Conservation (phyloP, 805 yeast species). For the Trichomonascus vanleenenianus region DNA sequence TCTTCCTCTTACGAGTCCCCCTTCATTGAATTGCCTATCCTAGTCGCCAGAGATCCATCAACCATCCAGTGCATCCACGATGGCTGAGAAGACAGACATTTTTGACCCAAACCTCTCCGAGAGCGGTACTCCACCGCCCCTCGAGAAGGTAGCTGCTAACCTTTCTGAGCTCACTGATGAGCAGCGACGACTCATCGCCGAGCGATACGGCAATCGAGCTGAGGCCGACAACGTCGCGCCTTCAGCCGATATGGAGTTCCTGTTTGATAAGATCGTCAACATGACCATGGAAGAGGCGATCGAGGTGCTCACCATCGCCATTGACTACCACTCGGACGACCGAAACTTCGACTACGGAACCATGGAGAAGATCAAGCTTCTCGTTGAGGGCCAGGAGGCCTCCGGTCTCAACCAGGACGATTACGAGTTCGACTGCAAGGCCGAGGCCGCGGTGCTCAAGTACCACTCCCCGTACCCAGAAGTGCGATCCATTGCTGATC, state of each 20-base stretch:
- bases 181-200: neutral
- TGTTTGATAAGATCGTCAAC: constrained; percentile 14
- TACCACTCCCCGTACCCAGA: constrained; percentile 49
- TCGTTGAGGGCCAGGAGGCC: constrained; percentile 12
- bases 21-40: no score
- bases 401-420: constrained; percentile 10
- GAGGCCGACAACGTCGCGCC: constrained; percentile 13
- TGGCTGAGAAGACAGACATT: no score
- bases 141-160: neutral
- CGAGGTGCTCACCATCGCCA: constrained; percentile 34
- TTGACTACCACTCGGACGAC: constrained; percentile 40
- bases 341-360: constrained; percentile 38
- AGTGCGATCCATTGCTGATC: constrained; percentile 46
- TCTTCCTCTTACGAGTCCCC: no score
- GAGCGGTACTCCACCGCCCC: no score
- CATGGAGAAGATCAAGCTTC: constrained; percentile 27
- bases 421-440: constrained; percentile 25
- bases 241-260: constrained; percentile 14
- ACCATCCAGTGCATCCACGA: no score
- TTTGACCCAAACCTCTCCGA: no score
- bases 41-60: no score
- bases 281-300: constrained; percentile 34
- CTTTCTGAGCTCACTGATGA: neutral
- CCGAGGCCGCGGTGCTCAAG: constrained; percentile 36
- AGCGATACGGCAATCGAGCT: constrained; percentile 5